Evolutionary conservation across 2,329 filamentous ascomycete genomes (phyloP).

Genomic region (Aspergillus neotritici): DNA sequence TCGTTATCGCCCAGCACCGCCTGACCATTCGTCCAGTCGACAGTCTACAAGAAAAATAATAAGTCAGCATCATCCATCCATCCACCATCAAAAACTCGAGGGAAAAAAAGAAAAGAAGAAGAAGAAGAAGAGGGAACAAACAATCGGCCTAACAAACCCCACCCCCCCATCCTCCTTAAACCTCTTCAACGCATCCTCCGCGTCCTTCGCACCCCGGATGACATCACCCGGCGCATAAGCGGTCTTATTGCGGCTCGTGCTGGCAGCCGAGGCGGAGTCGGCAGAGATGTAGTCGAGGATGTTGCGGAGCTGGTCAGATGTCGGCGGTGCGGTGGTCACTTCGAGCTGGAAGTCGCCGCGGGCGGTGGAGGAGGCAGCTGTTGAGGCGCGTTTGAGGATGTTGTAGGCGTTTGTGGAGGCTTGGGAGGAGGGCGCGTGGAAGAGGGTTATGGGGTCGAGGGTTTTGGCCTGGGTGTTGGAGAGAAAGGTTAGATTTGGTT

Average conservation of each 20-base stretch:
- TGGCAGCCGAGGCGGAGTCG: conserved; percentile 49
- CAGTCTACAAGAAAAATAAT: conserved; percentile 41
- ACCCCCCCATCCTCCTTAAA: conserved; percentile 62
- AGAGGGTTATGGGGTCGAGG: conserved; percentile 89
- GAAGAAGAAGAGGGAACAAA: conserved; percentile 43
- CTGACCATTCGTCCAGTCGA: conserved; percentile 91
- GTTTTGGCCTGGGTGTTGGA: conserved; percentile 59
- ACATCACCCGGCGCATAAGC: conserved; percentile 61
- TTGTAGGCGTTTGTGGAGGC: conserved; percentile 68
- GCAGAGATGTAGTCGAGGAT: conserved; percentile 65
- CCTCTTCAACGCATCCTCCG: conserved; percentile 72
- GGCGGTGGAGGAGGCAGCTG: conserved; percentile 65
- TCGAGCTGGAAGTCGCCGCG: conserved; percentile 77
- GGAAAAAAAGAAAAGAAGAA: conserved; percentile 3
- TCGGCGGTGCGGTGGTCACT: conserved; percentile 73
- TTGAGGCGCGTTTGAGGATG: conserved; percentile 74
- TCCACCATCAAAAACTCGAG: background rate
- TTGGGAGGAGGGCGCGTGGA: conserved; percentile 74
- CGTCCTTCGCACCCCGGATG: conserved; percentile 66
- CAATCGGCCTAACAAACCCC: conserved; percentile 70
- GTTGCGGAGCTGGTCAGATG: conserved; percentile 71
- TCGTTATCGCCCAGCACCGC: conserved; percentile 71
- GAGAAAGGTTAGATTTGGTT: conserved; percentile 1
- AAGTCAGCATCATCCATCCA: conserved; percentile 16
- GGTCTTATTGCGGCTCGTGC: conserved; percentile 46